Conservation (phyloP, 306 rosid genomes). For the Inga oerstediana region DNA sequence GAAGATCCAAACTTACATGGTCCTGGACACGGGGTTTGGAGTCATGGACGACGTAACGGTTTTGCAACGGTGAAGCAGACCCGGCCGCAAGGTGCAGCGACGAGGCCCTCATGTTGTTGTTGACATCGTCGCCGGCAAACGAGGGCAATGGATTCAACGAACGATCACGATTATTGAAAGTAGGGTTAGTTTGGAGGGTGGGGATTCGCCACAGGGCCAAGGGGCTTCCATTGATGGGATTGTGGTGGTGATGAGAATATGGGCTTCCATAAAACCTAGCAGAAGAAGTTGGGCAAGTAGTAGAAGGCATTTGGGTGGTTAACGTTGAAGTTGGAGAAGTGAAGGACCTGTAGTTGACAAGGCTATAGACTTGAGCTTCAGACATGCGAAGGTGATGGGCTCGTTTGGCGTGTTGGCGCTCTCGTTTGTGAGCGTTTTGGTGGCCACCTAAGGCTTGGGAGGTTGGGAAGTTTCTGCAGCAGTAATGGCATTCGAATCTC, state of each 20-base stretch:
- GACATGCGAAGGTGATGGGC: constrained; percentile 69
- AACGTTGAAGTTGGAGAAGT: constrained; percentile 31
- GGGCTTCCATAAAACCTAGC: constrained; percentile 59
- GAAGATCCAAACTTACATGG: constrained; percentile 94
- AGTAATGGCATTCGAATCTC: constrained; percentile 90
- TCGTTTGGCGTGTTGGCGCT: constrained; percentile 88
- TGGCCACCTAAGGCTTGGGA: constrained; percentile 97
- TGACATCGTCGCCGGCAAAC: constrained; percentile 52
- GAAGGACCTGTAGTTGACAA: constrained; percentile 60
- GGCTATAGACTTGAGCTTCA: constrained; percentile 68
- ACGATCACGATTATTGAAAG: constrained; percentile 51
- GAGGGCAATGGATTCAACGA: constrained; percentile 53
- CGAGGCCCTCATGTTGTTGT: constrained; percentile 33
- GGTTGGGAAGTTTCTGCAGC: constrained; percentile 92
- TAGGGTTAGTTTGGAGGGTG: constrained; percentile 50
- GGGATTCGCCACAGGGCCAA: constrained; percentile 79
- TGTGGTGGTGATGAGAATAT: constrained; percentile 45
- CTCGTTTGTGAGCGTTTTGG: constrained; percentile 94
- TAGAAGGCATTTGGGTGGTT: constrained; percentile 30
- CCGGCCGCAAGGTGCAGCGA: constrained; percentile 36
- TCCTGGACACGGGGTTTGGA: constrained; percentile 55
- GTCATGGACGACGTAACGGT: constrained; percentile 52
- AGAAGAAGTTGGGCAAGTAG: background rate
- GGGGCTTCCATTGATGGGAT: constrained; percentile 74
- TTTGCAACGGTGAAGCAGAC: constrained; percentile 32